Percentiles rank a stretch among this genome's conserved stretches.
Conservation (phyloP, 139 green algal genomes). For the Chlorella sorokiniana region DNA sequence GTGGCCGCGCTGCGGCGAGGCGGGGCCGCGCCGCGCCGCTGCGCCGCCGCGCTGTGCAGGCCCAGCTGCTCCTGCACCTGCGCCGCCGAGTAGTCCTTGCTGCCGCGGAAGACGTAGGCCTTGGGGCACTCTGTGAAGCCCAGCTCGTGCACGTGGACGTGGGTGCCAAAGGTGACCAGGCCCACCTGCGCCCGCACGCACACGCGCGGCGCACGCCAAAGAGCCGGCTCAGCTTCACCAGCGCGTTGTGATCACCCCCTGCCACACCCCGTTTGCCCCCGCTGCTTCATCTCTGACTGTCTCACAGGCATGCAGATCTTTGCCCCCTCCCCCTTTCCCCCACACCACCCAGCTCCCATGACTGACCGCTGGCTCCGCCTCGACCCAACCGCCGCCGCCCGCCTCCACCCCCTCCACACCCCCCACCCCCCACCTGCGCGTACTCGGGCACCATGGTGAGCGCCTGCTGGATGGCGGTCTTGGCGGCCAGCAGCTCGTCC, state of each 20-base stretch:
- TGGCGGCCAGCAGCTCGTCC: conserved; percentile 88
- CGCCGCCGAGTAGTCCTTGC: conserved; percentile 84
- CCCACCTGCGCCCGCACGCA: conserved; percentile 74
- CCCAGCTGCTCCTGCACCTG: conserved; percentile 82
- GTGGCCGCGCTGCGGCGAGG: background rate
- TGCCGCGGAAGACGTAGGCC: conserved; percentile 93
- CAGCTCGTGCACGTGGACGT: conserved; percentile 98
- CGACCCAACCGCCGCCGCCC: background rate
- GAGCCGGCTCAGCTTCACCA: too few species aligned
- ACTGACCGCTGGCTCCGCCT: background rate
- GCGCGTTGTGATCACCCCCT: too few species aligned
- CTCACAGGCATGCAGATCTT: too few species aligned
- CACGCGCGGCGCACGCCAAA: too few species aligned
- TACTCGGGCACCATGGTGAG: conserved; percentile 58
- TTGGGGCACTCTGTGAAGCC: conserved; percentile 90
- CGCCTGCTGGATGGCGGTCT: conserved; percentile 80
- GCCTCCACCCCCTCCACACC: background rate
- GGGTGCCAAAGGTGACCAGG: conserved; percentile 95
- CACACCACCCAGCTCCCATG: too few species aligned
- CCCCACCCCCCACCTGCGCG: conserved; percentile 18
- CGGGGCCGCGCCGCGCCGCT: conserved; percentile 34
- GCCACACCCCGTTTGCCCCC: too few species aligned
- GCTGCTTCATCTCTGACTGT: too few species aligned
- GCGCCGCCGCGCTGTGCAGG: conserved; percentile 49
- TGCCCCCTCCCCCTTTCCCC: too few species aligned